Evolutionary conservation across 1,139 yeast species (phyloP).

Genomic region (Taphrina populina): DNA sequence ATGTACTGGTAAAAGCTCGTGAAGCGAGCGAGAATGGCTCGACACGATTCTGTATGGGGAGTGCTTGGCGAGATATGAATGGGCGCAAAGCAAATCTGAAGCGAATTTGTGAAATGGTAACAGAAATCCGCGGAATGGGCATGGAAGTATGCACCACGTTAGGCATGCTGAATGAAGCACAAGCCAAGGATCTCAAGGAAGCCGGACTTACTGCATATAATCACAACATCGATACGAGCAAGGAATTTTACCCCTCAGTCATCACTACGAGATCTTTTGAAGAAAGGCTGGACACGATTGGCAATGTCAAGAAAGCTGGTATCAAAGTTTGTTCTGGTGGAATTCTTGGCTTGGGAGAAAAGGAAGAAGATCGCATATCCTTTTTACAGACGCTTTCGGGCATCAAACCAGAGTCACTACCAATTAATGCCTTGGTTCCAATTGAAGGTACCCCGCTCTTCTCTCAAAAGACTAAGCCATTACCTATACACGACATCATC

Average conservation of each 20-base stretch:
- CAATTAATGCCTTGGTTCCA: conserved; percentile 76
- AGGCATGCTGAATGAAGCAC: conserved; percentile 69
- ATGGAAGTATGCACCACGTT: conserved; percentile 79
- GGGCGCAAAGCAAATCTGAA: conserved; percentile 70
- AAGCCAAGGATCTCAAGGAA: conserved; percentile 58
- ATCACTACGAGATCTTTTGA: conserved; percentile 69
- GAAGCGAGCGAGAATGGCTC: conserved; percentile 69
- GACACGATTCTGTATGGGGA: conserved; percentile 81
- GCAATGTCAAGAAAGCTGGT: conserved; percentile 64
- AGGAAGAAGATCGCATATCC: conserved; percentile 67
- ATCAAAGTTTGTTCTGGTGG: conserved; percentile 78
- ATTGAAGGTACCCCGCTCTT: conserved; percentile 72
- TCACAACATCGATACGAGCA: conserved; percentile 76
- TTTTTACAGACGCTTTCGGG: conserved; percentile 67
- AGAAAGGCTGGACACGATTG: conserved; percentile 65
- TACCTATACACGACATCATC: conserved; percentile 61
- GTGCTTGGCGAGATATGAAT: conserved; percentile 84
- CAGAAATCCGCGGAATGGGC: conserved; percentile 61
- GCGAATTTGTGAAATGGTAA: conserved; percentile 65
- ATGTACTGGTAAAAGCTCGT: conserved; percentile 62
- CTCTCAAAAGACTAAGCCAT: conserved; percentile 52
- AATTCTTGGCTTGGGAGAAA: conserved; percentile 74
- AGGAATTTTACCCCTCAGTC: conserved; percentile 71
- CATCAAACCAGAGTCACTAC: conserved; percentile 79
- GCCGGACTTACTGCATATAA: conserved; percentile 79